Conservation (phyloP, 2,329 filamentous ascomycete genomes). For the Lachnellula willkommii region DNA sequence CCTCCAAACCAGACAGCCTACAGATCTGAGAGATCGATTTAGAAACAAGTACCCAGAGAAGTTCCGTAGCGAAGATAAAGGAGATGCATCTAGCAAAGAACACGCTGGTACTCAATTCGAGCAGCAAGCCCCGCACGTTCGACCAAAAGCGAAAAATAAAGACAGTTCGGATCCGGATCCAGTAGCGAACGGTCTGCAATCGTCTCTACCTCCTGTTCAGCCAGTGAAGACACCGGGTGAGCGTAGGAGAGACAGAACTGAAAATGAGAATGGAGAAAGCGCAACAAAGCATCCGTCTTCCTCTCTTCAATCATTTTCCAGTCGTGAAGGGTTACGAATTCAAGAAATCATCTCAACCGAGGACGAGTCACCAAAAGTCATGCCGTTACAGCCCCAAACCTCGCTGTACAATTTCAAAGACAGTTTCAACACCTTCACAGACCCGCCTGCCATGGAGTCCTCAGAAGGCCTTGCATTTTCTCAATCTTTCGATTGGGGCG, state of each 20-base stretch:
- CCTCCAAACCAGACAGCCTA: constrained; percentile 54
- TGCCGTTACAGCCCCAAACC: constrained; percentile 7
- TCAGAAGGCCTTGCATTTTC: constrained; percentile 35
- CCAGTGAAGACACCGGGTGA: background rate
- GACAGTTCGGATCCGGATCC: constrained; percentile 3
- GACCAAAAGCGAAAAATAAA: background rate
- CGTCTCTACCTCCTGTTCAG: constrained; percentile 1
- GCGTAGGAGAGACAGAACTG: background rate
- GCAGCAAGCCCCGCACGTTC: background rate
- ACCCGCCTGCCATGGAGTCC: constrained; percentile 19
- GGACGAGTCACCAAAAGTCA: constrained; percentile 7
- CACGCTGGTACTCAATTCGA: background rate
- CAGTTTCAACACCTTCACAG: constrained; percentile 17
- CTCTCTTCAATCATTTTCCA: constrained; percentile 11
- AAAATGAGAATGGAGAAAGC: background rate
- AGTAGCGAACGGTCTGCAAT: background rate
- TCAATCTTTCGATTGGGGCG: constrained; percentile 41
- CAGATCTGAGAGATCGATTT: constrained; percentile 57
- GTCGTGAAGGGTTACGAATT: constrained; percentile 26
- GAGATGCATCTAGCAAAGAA: constrained; percentile 1
- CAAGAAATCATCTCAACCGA: constrained; percentile 27
- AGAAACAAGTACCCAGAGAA: constrained; percentile 59
- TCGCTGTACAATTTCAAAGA: constrained; percentile 16
- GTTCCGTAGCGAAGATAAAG: constrained; percentile 33
- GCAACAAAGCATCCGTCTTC: background rate